Conservation (phyloP, 768 basidiomycete genomes). For the Sarcodon sp. region DNA sequence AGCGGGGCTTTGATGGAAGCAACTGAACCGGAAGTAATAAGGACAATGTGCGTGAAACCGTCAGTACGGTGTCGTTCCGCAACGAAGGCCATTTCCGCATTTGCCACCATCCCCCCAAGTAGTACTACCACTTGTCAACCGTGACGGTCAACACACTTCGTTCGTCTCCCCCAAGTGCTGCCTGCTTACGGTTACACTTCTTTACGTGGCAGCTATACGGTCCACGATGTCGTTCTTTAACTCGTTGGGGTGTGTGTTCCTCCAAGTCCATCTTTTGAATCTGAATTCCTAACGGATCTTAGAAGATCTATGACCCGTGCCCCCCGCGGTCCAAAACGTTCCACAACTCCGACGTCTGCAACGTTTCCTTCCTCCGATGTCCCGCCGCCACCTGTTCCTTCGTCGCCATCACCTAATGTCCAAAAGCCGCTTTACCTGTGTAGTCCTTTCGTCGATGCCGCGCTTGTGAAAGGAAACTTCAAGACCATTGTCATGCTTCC, state of each 20-base stretch:
- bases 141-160: not conserved
- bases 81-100: constrained; percentile 6
- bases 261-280: constrained; percentile 3
- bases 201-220: not conserved
- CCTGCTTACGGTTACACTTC: not conserved
- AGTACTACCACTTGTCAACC: not conserved
- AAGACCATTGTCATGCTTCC: constrained; percentile 96
- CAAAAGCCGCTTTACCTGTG: constrained; percentile 78
- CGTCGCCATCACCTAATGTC: constrained; percentile 24
- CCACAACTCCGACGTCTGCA: constrained; percentile 63
- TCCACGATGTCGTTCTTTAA: constrained; percentile 70
- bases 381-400: constrained; percentile 24
- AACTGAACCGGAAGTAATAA: constrained; percentile 91
- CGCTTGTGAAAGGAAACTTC: constrained; percentile 95
- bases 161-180: too few species aligned
- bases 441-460: constrained; percentile 89
- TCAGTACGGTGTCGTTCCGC: constrained; percentile 14
- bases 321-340: constrained; percentile 57
- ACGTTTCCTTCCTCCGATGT: constrained; percentile 35
- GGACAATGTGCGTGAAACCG: constrained; percentile 51
- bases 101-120: not conserved
- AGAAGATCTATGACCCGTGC: constrained; percentile 70
- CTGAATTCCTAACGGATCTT: not conserved
- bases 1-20: constrained; percentile 90
- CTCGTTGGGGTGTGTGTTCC: constrained; percentile 50